phyloP scores from a whole-genome alignment of 2,329 filamentous ascomycete genomes.

The Tetracladium maxilliforme region DNA sequence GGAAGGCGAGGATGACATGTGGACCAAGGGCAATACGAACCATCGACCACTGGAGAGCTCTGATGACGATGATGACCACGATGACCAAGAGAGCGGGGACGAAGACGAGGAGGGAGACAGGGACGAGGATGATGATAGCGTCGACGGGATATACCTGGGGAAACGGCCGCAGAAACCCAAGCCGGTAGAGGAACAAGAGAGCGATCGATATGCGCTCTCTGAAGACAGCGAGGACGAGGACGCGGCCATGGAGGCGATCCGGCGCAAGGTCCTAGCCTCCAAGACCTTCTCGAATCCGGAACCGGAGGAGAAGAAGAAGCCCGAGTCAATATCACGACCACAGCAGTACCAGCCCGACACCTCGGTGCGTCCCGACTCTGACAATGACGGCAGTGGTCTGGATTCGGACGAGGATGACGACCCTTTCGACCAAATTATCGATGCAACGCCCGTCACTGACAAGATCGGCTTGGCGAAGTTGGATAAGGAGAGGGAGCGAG shows the following conservation, averaged over 20 bases:
- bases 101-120: constrained; percentile 30
- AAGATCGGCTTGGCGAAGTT: too few species aligned
- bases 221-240: constrained; percentile 72
- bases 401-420: too few species aligned
- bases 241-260: constrained; percentile 78
- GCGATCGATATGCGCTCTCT: constrained; percentile 62
- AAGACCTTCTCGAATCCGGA: constrained; percentile 72
- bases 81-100: constrained; percentile 27
- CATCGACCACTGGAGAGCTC: constrained; percentile 37
- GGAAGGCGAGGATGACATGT: constrained; percentile 58
- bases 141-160: constrained; percentile 46
- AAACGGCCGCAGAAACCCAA: constrained; percentile 20
- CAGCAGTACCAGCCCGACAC: constrained; percentile 42
- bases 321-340: constrained; percentile 34
- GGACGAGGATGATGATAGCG: constrained; percentile 24
- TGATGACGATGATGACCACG: constrained; percentile 35
- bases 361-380: constrained; percentile 57
- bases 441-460: constrained; percentile 81
- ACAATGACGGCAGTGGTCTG: constrained; percentile 41
- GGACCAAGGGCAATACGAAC: constrained; percentile 86
- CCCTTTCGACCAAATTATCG: constrained; percentile 85
- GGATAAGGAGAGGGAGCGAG: too few species aligned
- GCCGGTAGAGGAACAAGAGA: constrained; percentile 28
- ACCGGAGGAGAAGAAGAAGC: constrained; percentile 41
- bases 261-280: constrained; percentile 78